Evolutionary conservation across 2,329 filamentous ascomycete genomes (phyloP).

Genomic region (Pseudovirgaria hyperparasitica): DNA sequence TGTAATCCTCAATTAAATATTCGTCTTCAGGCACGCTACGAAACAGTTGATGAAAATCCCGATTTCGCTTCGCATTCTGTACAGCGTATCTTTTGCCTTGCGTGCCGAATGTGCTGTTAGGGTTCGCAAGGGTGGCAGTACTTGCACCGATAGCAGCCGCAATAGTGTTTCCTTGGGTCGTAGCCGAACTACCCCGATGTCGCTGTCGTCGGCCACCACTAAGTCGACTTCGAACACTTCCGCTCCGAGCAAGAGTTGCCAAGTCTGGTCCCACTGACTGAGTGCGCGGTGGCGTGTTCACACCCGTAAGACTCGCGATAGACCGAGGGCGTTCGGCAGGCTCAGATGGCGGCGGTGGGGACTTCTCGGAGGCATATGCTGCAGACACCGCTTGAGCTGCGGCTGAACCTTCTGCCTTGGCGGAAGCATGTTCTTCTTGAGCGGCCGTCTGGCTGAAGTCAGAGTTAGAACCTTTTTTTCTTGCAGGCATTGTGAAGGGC

Average conservation of each 20-base stretch:
- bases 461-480: too few species aligned
- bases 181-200: constrained; percentile 68
- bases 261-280: constrained; percentile 44
- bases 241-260: constrained; percentile 40
- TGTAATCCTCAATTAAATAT: constrained; percentile 96
- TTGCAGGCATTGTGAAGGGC: too few species aligned
- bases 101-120: constrained; percentile 42
- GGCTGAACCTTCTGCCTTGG: constrained; percentile 45
- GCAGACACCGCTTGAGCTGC: constrained; percentile 48
- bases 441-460: constrained; percentile 44
- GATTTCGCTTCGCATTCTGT: constrained; percentile 88
- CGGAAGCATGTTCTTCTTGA: constrained; percentile 38
- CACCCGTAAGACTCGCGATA: constrained; percentile 15
- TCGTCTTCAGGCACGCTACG: constrained; percentile 96
- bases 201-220: constrained; percentile 43
- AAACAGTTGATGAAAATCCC: constrained; percentile 87
- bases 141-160: constrained; percentile 61
- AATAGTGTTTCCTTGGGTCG: constrained; percentile 52
- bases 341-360: constrained; percentile 11
- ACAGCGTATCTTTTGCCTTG: constrained; percentile 92
- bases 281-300: constrained; percentile 47
- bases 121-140: constrained; percentile 55
- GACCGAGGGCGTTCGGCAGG: constrained; percentile 26
- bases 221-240: constrained; percentile 41
- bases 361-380: constrained; percentile 40